Conservation (phyloP, 768 basidiomycete genomes). For the Lentinula aciculospora region DNA sequence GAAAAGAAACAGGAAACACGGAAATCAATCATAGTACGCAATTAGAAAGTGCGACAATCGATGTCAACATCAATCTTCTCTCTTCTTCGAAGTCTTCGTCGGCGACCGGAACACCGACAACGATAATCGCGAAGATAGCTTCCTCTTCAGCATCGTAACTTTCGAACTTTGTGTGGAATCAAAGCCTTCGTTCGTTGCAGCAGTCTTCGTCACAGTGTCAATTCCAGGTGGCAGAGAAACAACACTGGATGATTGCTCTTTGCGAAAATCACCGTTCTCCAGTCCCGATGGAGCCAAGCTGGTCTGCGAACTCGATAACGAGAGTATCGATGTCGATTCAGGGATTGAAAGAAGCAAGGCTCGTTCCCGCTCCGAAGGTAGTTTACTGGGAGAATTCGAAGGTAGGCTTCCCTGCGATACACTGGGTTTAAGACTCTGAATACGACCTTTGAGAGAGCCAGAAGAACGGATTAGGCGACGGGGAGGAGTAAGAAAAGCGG, state of each 20-base stretch:
- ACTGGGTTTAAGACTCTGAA: neutral
- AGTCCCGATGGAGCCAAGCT: neutral
- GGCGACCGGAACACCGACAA: neutral
- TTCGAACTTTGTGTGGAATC: neutral
- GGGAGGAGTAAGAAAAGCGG: neutral
- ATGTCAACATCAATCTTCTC: too few relatives aligned
- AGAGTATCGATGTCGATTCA: neutral
- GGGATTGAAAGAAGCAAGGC: neutral
- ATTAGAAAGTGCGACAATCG: neutral
- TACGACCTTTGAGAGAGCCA: neutral
- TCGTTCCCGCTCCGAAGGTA: neutral
- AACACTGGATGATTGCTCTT: neutral
- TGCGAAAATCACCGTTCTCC: neutral
- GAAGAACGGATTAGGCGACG: neutral
- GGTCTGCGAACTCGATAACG: neutral
- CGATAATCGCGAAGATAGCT: neutral
- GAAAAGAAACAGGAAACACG: too few relatives aligned
- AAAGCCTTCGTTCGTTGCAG: too few relatives aligned
- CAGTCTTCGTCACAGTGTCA: too few relatives aligned
- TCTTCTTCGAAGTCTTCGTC: neutral
- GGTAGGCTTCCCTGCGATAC: neutral
- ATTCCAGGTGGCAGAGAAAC: neutral
- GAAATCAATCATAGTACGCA: neutral
- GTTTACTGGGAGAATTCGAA: neutral
- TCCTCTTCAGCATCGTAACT: neutral